Evolutionary conservation across 306 rosid genomes (phyloP), one percentile per base, ranked within the genome.

Genomic region (Malus sieversii): DNA sequence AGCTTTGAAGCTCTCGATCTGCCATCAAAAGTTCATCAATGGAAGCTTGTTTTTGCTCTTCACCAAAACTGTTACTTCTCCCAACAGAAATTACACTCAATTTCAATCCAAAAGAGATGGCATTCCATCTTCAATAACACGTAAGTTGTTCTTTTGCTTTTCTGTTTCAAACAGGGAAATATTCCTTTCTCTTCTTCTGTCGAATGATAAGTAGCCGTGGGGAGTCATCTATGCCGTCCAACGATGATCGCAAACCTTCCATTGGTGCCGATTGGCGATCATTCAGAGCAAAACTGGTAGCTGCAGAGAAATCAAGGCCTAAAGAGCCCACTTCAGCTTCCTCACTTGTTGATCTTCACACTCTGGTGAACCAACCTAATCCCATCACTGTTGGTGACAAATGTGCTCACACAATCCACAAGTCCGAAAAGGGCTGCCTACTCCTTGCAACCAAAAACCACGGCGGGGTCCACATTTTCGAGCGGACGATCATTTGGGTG

Each of bases 401-500:
- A 67, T 95, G 97, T 97, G 99, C 96, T 32, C 97, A 95, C 80
- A 10, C 75, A 1, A 89, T 95, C 72, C 94, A 92, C 20, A 92
- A 89, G 83, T 94, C 98, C 3, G 98, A 95, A 82, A 95, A 64
- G 53, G 98, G 98, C 3, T 95, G 99, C 75, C 83, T 92, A 22
- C 86, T 95, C 15, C 83, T 95, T 0, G 96, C 99, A 4, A 89
- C 92, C 0, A 92, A 90, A 57, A 90, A 86, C 90, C 96, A 92
- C 0, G 92, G 92, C 20, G 97, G 99, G 72, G 97, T 92, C 60
- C 97, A 95, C 74, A 89, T 95, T 6, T 95, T 92, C 30, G 96
- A 92, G 61, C 79, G 93, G 23, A 84, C 97, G 2, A 97, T 95
- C 27, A 72, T 95, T 58, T 89, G 92, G 42, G 78, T 92, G 16